These are phyloP conservation scores for Phyllosticta citribraziliensis DNA, from an alignment of 2,329 filamentous ascomycete species.

Conservation along the genomic window DNA sequence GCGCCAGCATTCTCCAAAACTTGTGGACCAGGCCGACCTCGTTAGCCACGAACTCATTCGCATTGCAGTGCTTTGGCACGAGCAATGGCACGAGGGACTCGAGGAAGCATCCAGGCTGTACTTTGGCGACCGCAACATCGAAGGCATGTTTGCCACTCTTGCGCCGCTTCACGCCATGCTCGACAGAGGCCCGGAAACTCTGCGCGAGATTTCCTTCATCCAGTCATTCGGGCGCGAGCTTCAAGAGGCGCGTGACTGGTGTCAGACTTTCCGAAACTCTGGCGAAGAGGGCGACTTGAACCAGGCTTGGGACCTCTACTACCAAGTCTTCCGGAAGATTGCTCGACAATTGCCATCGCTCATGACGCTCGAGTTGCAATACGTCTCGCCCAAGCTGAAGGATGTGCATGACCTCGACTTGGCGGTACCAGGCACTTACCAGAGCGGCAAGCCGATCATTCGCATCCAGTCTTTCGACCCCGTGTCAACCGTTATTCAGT, in stretches of 20 bases:
- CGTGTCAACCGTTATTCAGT: slow-evolving; percentile 85
- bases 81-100: slow-evolving; percentile 95
- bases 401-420: slow-evolving; percentile 77
- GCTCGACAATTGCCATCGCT: slow-evolving; percentile 86
- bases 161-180: slow-evolving; percentile 86
- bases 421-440: slow-evolving; percentile 91
- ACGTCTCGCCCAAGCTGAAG: slow-evolving; percentile 90
- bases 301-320: slow-evolving; percentile 98
- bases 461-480: slow-evolving; percentile 83
- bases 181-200: slow-evolving; percentile 80
- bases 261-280: slow-evolving; percentile 80
- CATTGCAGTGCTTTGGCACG: slow-evolving; percentile 95
- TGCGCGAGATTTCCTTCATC: slow-evolving; percentile 92
- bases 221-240: slow-evolving; percentile 95
- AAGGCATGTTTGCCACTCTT: slow-evolving; percentile 90
- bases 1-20: slow-evolving; percentile 81
- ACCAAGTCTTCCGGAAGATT: slow-evolving; percentile 95
- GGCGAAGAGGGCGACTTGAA: slow-evolving; percentile 89
- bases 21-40: slow-evolving; percentile 90
- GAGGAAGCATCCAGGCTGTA: slow-evolving; percentile 95
- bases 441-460: slow-evolving; percentile 68
- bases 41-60: slow-evolving; percentile 96
- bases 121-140: slow-evolving; percentile 94
- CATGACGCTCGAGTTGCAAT: slow-evolving; percentile 85
- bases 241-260: slow-evolving; percentile 92